Evolutionary conservation across 306 rosid genomes (phyloP).

Genomic region (Spatholobus suberectus): DNA sequence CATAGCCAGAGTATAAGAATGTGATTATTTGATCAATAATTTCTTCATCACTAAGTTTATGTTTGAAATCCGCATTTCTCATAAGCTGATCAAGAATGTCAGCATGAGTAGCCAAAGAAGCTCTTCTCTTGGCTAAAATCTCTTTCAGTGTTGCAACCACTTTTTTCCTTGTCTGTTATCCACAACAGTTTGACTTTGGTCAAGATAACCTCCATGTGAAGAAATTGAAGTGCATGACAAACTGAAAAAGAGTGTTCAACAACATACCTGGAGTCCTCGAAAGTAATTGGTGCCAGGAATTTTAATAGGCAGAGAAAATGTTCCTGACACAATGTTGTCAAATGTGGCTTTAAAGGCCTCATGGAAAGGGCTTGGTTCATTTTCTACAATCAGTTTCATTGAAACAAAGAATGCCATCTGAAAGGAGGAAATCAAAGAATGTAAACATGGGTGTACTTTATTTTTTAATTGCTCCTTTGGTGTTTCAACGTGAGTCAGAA

Average conservation of each 20-base stretch:
- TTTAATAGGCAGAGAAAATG: constrained; percentile 75
- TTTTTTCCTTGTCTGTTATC: constrained; percentile 64
- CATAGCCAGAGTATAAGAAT: constrained; percentile 75
- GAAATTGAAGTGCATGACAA: not conserved
- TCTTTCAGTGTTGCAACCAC: constrained; percentile 50
- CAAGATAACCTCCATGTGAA: not conserved
- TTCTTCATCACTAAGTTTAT: constrained; percentile 67
- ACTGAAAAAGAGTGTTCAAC: not conserved
- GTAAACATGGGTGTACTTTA: not conserved
- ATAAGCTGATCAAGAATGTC: constrained; percentile 66
- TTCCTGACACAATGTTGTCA: constrained; percentile 65
- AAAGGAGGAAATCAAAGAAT: not conserved
- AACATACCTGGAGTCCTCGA: constrained; percentile 61
- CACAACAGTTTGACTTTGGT: not conserved
- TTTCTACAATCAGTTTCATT: constrained; percentile 62
- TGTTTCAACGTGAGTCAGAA: not conserved
- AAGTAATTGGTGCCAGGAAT: constrained; percentile 76
- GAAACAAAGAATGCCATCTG: constrained; percentile 79
- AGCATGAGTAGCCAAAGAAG: constrained; percentile 46
- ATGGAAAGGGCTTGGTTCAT: constrained; percentile 54
- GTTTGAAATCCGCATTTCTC: constrained; percentile 51
- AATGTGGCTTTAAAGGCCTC: constrained; percentile 62
- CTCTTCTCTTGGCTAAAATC: constrained; percentile 63
- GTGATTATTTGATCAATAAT: constrained; percentile 73
- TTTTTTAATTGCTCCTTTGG: not conserved